Conservation (phyloP, 225 moss, liverwort and hornwort genomes). For the Marchantia polymorpha region DNA sequence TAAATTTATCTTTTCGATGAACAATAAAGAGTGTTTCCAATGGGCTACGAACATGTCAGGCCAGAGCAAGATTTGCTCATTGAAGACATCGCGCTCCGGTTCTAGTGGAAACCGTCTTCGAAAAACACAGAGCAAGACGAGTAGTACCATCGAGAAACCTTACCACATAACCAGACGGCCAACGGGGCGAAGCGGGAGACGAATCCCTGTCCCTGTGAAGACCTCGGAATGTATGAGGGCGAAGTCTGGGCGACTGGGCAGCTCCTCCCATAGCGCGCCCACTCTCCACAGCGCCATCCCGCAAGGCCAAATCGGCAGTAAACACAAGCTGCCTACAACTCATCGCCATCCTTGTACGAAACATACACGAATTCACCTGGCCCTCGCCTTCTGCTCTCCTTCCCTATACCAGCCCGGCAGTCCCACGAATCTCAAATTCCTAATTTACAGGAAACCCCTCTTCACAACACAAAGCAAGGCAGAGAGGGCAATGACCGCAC, state of each 20-base stretch:
- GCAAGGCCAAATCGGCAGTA: conserved; percentile 27
- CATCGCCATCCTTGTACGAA: conserved; percentile 24
- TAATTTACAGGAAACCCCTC: neutral
- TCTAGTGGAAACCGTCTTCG: neutral
- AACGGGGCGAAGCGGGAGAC: conserved; percentile 38
- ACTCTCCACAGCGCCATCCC: conserved; percentile 31
- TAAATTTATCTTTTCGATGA: neutral
- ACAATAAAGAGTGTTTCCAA: neutral
- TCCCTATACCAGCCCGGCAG: neutral
- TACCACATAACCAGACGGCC: conserved; percentile 50
- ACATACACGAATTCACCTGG: neutral
- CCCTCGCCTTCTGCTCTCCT: neutral
- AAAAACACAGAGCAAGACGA: neutral
- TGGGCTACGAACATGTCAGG: neutral
- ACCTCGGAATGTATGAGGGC: conserved; percentile 37
- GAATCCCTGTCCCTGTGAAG: conserved; percentile 39
- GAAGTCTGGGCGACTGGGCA: conserved; percentile 29
- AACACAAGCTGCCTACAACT: conserved; percentile 45
- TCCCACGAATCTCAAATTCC: neutral
- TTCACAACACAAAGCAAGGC: neutral
- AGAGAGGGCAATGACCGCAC: neutral
- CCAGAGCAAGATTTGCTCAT: neutral
- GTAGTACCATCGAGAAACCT: neutral
- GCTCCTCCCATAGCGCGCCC: conserved; percentile 29
- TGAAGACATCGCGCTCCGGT: neutral